These are phyloP conservation scores for Cornus controversa DNA, from an alignment of 148 eudicot species.

Conservation along the genomic window DNA sequence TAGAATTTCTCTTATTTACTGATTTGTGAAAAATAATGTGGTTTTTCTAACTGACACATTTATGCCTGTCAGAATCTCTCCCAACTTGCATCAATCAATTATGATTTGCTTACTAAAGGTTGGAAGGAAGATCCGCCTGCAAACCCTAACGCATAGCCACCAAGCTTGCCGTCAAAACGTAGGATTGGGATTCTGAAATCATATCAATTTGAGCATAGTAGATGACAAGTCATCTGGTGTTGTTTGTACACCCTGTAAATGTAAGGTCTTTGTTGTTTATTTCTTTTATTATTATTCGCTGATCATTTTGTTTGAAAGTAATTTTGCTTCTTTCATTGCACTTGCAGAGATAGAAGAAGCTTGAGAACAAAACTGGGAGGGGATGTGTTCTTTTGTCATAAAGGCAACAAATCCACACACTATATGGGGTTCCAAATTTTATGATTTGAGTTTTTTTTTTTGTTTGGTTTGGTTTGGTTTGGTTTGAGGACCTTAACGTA, in stretches of 20 bases:
- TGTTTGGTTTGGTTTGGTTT: background rate
- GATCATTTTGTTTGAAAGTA: background rate
- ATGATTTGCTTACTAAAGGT: constrained; percentile 85
- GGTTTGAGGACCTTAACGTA: background rate
- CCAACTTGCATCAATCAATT: constrained; percentile 87
- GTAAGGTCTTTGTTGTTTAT: constrained; percentile 28
- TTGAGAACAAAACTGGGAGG: constrained; percentile 10
- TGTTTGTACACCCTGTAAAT: constrained; percentile 55
- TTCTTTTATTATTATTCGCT: background rate
- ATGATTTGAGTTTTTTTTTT: constrained; percentile 11
- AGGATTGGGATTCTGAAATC: constrained; percentile 9
- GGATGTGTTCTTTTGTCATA: constrained; percentile 8
- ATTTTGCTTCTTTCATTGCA: background rate
- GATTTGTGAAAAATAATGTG: background rate
- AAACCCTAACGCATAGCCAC: constrained; percentile 37
- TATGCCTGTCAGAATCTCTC: constrained; percentile 72
- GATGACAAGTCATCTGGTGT: background rate
- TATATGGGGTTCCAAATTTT: constrained; percentile 5
- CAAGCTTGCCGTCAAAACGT: background rate
- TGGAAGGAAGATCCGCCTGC: constrained; percentile 78
- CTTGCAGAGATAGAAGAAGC: constrained; percentile 17
- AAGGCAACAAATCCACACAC: background rate
- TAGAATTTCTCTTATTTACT: too few species aligned
- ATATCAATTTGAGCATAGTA: too few species aligned
- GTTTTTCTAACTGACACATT: background rate